Base-by-base conservation (phyloP, 2,329 filamentous ascomycete species). In the Sordariomycetes sp. region DNA sequence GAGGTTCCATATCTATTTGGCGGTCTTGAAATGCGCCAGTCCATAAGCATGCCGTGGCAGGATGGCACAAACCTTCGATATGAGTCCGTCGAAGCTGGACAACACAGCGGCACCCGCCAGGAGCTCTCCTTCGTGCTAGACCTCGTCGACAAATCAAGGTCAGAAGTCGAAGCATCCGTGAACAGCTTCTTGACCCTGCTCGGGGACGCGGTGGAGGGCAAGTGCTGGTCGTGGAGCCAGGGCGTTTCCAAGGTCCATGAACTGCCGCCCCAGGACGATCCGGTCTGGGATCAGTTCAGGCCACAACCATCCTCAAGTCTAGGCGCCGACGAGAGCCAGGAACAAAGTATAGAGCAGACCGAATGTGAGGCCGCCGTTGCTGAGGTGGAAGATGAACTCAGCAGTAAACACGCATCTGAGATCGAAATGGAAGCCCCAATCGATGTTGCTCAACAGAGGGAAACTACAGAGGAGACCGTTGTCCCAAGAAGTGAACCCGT, bases 1-100 rank as follows among this genome's bases (percentile, higher is more conserved):
- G 11, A 32, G 6, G 17, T 8, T 11, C 18, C 45, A 10, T 63
- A 60, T 44, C 36, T 59, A 12, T 72, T 75, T 47, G 57, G 59
- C 31, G 69, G 70, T 7, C 55, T 73, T 2, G 70, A 77, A 44
- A 55, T 75, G 25, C 68, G 65, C 30, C 66, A 68, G 37, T 51
- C 56, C 17, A 50, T 66, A 30, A 54, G 64, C 8, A 51, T 63
- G 25, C 47, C 58, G 3, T 67, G 63, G 48, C 40, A 54, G 6
- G 60, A 57, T 28, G 63, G 68, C 50, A 63, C 48, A n/a, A n/a
- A n/a, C 9, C 51, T 77, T 8, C 59, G 56, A 7, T 74, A 75
- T 57, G 68, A 60, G 15, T 65, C 59, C 44, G 59, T 74, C 40
- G 65, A 75, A 39, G 68, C 60, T 5, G 70, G 70, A 0, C 58